These are phyloP conservation scores for Xerocomus potaroensis DNA, from an alignment of 768 basidiomycete species.

Conservation along the genomic window DNA sequence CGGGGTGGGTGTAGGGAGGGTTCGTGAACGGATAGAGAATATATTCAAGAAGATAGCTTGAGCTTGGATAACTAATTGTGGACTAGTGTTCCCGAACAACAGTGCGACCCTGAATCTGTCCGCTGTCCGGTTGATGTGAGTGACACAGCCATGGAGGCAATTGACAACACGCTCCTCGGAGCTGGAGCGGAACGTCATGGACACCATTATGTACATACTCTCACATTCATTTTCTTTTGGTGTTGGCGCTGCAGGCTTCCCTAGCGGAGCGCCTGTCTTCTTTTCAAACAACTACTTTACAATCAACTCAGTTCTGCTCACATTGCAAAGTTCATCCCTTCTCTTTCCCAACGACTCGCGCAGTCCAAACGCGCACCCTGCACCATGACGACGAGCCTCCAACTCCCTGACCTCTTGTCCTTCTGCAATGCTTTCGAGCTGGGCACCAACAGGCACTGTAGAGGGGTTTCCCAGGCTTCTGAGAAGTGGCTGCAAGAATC, in stretches of 20 bases:
- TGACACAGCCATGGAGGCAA: conserved; percentile 1
- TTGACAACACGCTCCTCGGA: conserved; percentile 16
- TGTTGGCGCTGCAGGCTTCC: not conserved
- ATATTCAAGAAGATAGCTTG: conserved; percentile 15
- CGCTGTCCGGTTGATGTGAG: too few relatives aligned
- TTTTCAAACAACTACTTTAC: conserved; percentile 10
- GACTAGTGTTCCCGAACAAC: too few relatives aligned
- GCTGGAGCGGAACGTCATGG: conserved; percentile 8
- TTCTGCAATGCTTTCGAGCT: conserved; percentile 24
- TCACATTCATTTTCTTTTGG: not conserved
- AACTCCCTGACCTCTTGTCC: conserved; percentile 28
- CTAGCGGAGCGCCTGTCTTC: not conserved
- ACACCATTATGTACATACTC: conserved; percentile 17
- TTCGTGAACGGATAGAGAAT: conserved; percentile 19
- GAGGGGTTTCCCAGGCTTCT: conserved; percentile 24
- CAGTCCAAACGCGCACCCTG: conserved; percentile 3
- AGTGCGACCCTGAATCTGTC: too few relatives aligned
- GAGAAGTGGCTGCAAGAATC: conserved; percentile 26
- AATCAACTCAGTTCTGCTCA: not conserved
- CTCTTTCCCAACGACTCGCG: not conserved
- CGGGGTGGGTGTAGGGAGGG: conserved; percentile 20
- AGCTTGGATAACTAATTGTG: too few relatives aligned
- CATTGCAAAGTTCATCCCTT: not conserved
- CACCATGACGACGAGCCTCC: conserved; percentile 23
- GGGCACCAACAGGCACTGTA: conserved; percentile 27